A percentile compares a stretch with the other conserved stretches of the same genome.
phyloP scores from a whole-genome alignment of 2,329 filamentous ascomycete species.

The Periconia digitata region DNA sequence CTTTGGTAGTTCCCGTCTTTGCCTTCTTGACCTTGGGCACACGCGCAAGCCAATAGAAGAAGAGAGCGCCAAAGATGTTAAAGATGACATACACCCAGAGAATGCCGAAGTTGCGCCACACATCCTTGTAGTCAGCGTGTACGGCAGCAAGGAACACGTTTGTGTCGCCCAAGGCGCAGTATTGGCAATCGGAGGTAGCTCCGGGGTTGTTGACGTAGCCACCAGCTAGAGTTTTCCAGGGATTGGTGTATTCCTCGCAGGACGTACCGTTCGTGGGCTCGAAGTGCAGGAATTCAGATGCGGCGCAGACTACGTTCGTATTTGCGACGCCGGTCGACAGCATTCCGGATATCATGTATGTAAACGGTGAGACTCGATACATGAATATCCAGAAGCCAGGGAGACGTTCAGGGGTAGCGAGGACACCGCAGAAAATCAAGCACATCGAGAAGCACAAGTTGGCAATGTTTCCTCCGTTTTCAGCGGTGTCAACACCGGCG shows the following conservation, averaged over 20 bases:
- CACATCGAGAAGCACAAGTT: constrained; percentile 73
- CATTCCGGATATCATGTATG: constrained; percentile 76
- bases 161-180: constrained; percentile 46
- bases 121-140: constrained; percentile 46
- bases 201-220: constrained; percentile 43
- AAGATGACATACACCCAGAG: constrained; percentile 57
- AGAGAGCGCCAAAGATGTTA: constrained; percentile 52
- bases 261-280: constrained; percentile 56
- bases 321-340: constrained; percentile 70
- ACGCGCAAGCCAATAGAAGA: constrained; percentile 57
- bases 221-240: constrained; percentile 30
- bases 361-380: constrained; percentile 81
- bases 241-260: constrained; percentile 43
- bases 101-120: constrained; percentile 60
- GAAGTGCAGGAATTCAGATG: constrained; percentile 71
- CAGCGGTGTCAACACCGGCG: constrained; percentile 72
- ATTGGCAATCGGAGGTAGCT: constrained; percentile 41
- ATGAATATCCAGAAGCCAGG: constrained; percentile 83
- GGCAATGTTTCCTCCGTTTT: constrained; percentile 74
- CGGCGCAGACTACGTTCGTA: constrained; percentile 64
- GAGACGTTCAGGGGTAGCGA: constrained; percentile 63
- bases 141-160: constrained; percentile 47
- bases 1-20: constrained; percentile 16
- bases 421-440: constrained; percentile 74
- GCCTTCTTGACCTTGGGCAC: constrained; percentile 55